Conservation (phyloP, 2,329 filamentous ascomycete genomes). For the Botrytis cinerea region DNA sequence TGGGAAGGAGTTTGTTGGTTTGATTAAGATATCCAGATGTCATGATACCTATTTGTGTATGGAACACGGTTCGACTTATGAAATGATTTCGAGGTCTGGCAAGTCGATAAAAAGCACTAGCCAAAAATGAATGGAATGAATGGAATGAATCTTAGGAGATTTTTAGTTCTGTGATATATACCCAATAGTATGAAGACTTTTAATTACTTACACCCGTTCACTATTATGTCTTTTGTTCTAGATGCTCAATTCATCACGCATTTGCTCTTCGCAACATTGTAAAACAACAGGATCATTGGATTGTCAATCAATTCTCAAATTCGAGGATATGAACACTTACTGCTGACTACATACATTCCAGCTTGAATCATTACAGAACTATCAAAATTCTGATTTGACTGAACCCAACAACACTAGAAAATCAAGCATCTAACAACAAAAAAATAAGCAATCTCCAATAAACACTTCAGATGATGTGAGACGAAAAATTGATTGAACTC, state of each 20-base stretch:
- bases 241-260: not conserved
- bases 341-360: not conserved
- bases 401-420: not conserved
- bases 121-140: not conserved
- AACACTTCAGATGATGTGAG: not conserved
- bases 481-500: not conserved
- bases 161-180: not conserved
- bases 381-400: not conserved
- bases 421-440: not conserved
- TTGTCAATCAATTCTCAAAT: not conserved
- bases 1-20: constrained; percentile 1
- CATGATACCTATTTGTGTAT: not conserved
- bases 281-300: not conserved
- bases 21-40: not conserved
- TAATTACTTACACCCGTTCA: not conserved
- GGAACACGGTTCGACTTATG: not conserved
- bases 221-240: not conserved
- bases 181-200: not conserved
- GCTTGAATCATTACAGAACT: not conserved
- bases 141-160: not conserved
- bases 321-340: not conserved
- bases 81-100: not conserved
- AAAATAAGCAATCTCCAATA: not conserved
- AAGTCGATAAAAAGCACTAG: not conserved
- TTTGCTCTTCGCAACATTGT: not conserved